A percentile compares a stretch with the other conserved stretches of the same genome.
Evolutionary conservation across 495 filamentous ascomycete species (phyloP).

Genomic region (Bacidia rubella): DNA sequence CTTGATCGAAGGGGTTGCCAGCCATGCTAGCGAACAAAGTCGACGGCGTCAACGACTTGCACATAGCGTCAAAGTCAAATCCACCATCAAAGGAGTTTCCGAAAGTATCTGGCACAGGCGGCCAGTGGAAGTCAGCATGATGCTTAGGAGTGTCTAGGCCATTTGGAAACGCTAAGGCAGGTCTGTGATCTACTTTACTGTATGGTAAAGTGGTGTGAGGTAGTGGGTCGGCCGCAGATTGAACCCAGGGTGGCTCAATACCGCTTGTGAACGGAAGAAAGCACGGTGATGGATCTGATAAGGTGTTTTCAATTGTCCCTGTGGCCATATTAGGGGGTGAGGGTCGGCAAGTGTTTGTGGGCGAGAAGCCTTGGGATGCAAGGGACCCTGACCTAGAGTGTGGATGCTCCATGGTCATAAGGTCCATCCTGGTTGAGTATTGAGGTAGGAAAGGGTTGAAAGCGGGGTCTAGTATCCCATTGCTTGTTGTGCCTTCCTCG

Average conservation of each 20-base stretch:
- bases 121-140: not conserved
- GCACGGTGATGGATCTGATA: not conserved
- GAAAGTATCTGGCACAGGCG: not conserved
- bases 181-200: too few species aligned
- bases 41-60: not conserved
- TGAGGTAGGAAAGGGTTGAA: not conserved
- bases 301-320: not conserved
- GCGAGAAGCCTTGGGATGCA: not conserved
- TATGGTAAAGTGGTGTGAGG: not conserved
- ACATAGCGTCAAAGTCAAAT: not conserved
- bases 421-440: not conserved
- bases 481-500: not conserved
- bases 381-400: not conserved
- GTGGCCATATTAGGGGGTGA: not conserved
- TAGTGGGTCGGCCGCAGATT: not conserved
- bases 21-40: not conserved
- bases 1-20: not conserved
- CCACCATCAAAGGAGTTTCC: not conserved
- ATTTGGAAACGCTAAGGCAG: too few species aligned
- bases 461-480: not conserved
- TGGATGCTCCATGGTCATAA: not conserved
- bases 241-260: not conserved
- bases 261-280: not conserved
- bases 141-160: too few species aligned
- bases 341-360: not conserved